These are phyloP conservation scores for Cokeromyces recurvatus DNA, from an alignment of 371 early-diverging fungal species.

Conservation along the genomic window DNA sequence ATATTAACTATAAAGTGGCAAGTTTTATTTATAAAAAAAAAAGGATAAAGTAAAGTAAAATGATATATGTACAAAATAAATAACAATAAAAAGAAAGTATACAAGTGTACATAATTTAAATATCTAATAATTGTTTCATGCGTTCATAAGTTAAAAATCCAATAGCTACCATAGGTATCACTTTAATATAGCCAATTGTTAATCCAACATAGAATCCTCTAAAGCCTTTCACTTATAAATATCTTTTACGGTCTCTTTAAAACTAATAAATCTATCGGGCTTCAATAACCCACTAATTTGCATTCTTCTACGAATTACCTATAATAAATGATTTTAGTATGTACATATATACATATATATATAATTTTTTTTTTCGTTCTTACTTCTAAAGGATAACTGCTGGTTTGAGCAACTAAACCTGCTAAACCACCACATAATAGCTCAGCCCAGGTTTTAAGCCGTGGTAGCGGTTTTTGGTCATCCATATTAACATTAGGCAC, in stretches of 20 bases:
- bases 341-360: too few species aligned
- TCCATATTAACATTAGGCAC: conserved; percentile 10
- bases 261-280: conserved; percentile 49
- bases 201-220: conserved; percentile 96
- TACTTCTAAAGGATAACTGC: conserved; percentile 88
- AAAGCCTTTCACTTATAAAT: conserved; percentile 68
- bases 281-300: conserved; percentile 76
- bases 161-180: conserved; percentile 88
- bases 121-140: conserved; percentile 60
- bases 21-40: too few species aligned
- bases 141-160: conserved; percentile 84
- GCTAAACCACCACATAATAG: conserved; percentile 80
- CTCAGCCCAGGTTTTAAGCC: conserved; percentile 70
- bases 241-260: conserved; percentile 53
- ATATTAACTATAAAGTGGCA: too few species aligned
- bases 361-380: background rate
- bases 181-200: conserved; percentile 94
- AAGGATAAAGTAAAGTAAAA: too few species aligned
- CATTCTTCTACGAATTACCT: conserved; percentile 84
- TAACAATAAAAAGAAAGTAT: too few species aligned
- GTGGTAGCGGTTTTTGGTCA: conserved; percentile 17
- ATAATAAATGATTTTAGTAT: background rate
- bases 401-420: conserved; percentile 84
- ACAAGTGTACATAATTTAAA: too few species aligned
- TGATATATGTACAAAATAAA: too few species aligned